Evolutionary conservation across 2,329 filamentous ascomycete genomes (phyloP).

Genomic region (Clonostachys chloroleuca): DNA sequence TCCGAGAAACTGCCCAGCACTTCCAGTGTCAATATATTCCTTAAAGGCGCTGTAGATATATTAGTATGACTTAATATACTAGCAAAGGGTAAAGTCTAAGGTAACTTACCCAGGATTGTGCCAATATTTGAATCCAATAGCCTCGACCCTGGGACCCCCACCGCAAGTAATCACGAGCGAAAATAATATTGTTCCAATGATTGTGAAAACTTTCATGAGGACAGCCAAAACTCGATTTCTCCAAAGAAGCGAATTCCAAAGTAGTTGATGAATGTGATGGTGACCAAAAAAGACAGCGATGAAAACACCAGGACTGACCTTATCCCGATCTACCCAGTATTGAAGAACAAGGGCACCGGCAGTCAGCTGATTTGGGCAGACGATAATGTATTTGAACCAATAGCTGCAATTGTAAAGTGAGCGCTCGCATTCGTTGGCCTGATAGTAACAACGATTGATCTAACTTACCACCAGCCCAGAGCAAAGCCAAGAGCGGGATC

Average conservation of each 20-base stretch:
- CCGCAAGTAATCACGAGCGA: slow-evolving; percentile 52
- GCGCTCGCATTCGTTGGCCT: not conserved
- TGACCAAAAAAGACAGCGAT: slow-evolving; percentile 49
- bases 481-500: slow-evolving; percentile 29
- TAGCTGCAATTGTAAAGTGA: slow-evolving; percentile 3
- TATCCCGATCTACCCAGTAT: slow-evolving; percentile 28
- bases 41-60: slow-evolving; percentile 35
- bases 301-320: slow-evolving; percentile 20
- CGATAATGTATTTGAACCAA: slow-evolving; percentile 27
- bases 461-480: slow-evolving; percentile 27
- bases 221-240: slow-evolving; percentile 59
- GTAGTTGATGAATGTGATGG: slow-evolving; percentile 48
- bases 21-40: slow-evolving; percentile 37
- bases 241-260: slow-evolving; percentile 53
- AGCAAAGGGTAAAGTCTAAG: too few species aligned
- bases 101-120: slow-evolving; percentile 19
- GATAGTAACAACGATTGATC: not conserved
- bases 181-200: slow-evolving; percentile 53
- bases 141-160: slow-evolving; percentile 43
- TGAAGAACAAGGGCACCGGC: slow-evolving; percentile 25
- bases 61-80: too few species aligned
- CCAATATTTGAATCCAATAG: slow-evolving; percentile 34
- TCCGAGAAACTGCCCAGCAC: slow-evolving; percentile 49
- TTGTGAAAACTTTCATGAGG: slow-evolving; percentile 56
- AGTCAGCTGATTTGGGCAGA: slow-evolving; percentile 27